phyloP scores from a whole-genome alignment of 116 monocot genomes.

The Dioscorea cayenensis region DNA sequence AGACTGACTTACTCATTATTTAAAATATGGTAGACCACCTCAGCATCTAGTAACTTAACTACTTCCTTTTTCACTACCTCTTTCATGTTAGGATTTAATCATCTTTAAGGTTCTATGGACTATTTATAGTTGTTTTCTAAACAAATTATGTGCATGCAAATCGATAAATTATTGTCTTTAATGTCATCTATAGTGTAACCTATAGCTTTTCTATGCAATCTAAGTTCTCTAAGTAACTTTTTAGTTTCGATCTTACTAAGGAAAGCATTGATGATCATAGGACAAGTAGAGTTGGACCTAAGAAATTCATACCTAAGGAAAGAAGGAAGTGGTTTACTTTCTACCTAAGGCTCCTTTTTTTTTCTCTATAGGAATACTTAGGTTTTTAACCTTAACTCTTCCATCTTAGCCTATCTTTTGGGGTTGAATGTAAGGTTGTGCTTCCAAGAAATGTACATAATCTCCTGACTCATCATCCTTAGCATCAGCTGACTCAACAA shows the following conservation, averaged over 20 bases:
- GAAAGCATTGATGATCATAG: background rate
- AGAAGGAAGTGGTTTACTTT: background rate
- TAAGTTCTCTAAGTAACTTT: background rate
- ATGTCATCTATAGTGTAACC: slow-evolving; percentile 6
- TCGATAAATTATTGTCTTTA: slow-evolving; percentile 1
- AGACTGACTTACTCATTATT: background rate
- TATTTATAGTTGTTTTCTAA: background rate
- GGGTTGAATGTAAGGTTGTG: no score
- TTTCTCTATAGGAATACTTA: no score
- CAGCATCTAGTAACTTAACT: background rate
- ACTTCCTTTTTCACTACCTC: background rate
- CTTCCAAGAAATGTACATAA: no score
- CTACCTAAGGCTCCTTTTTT: no score
- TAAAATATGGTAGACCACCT: background rate
- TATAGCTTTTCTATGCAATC: background rate
- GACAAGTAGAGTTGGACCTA: background rate
- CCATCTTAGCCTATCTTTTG: no score
- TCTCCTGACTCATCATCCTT: no score
- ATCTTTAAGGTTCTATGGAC: background rate
- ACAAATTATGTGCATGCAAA: slow-evolving; percentile 1
- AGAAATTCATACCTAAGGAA: slow-evolving; percentile 3
- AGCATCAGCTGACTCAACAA: no score
- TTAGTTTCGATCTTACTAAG: background rate
- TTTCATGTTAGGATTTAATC: slow-evolving; percentile 6
- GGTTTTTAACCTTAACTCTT: no score